A percentile compares a stretch with the other conserved stretches of the same genome.
Evolutionary conservation across 179 eudicot genomes (phyloP).

Genomic region (Nepenthes alata): DNA sequence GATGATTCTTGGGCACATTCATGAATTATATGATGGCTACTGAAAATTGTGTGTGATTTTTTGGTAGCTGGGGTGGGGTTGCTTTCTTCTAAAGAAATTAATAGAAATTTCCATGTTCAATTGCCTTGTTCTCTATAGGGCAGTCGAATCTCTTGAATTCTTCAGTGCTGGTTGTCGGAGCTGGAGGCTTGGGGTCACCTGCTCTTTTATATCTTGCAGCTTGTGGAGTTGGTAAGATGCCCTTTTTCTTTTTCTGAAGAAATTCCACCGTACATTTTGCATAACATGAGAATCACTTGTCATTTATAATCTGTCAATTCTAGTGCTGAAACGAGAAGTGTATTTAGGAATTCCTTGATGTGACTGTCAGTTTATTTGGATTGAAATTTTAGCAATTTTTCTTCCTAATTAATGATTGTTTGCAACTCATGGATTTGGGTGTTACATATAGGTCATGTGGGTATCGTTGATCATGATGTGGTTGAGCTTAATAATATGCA

Average conservation of each 20-base stretch:
- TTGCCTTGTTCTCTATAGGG: conserved; percentile 28
- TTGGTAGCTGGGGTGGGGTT: neutral
- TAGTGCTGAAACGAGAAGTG: too few relatives aligned
- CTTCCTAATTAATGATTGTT: neutral
- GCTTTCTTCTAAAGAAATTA: neutral
- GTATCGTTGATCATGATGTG: conserved; percentile 94
- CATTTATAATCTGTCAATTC: too few relatives aligned
- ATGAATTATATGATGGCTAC: too few relatives aligned
- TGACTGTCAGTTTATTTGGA: neutral
- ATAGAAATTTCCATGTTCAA: neutral
- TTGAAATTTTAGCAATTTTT: neutral
- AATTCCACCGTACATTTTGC: neutral
- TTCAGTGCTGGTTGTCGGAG: conserved; percentile 87
- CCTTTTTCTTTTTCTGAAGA: neutral
- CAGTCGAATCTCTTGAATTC: conserved; percentile 73
- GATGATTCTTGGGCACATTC: too few relatives aligned
- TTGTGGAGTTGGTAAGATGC: conserved; percentile 70
- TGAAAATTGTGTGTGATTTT: neutral
- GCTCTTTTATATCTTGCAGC: conserved; percentile 94
- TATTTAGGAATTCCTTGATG: too few relatives aligned
- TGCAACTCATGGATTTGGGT: neutral
- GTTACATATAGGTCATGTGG: conserved; percentile 50
- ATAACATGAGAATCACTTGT: too few relatives aligned
- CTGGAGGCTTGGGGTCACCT: conserved; percentile 97
- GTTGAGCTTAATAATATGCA: conserved; percentile 97